Evolutionary conservation across 2,329 filamentous ascomycete species (phyloP).

Genomic region (Colletotrichum tanaceti): DNA sequence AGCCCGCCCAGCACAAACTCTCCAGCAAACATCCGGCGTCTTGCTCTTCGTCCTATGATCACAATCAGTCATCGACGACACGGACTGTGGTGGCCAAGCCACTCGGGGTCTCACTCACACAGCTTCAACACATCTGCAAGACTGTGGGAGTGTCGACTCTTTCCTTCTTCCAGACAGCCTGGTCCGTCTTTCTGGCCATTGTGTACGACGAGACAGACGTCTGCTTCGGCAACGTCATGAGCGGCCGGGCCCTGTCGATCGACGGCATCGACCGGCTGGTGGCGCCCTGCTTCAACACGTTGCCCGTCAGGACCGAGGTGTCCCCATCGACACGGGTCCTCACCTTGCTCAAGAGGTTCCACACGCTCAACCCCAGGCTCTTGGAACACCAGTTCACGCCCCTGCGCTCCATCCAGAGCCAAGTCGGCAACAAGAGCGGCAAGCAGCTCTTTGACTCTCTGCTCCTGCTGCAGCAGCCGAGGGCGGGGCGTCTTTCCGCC

Average conservation of each 20-base stretch:
- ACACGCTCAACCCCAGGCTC: slow-evolving; percentile 70
- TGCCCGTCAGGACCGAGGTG: slow-evolving; percentile 75
- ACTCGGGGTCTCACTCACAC: slow-evolving; percentile 51
- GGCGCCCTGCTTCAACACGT: slow-evolving; percentile 93
- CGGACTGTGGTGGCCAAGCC: background rate
- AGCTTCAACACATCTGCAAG: slow-evolving; percentile 62
- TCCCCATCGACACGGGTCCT: slow-evolving; percentile 60
- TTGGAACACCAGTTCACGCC: slow-evolving; percentile 80
- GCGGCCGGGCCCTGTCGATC: slow-evolving; percentile 76
- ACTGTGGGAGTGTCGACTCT: slow-evolving; percentile 71
- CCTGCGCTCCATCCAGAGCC: slow-evolving; percentile 75
- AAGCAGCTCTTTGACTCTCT: slow-evolving; percentile 81
- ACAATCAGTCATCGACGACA: background rate
- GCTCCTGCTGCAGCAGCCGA: slow-evolving; percentile 78
- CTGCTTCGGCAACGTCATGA: slow-evolving; percentile 89
- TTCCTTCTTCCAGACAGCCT: slow-evolving; percentile 77
- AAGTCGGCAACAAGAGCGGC: slow-evolving; percentile 54
- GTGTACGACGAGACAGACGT: slow-evolving; percentile 71
- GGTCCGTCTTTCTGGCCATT: slow-evolving; percentile 73
- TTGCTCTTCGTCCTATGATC: no score
- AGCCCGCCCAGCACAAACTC: slow-evolving; percentile 44
- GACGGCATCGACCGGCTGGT: slow-evolving; percentile 77
- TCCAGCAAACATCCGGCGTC: background rate
- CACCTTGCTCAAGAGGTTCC: slow-evolving; percentile 69
- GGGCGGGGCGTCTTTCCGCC: slow-evolving; percentile 64